Evolutionary conservation across 768 basidiomycete species (phyloP), one percentile per base, ranked within the genome.

Genomic region (Tulasnella sp.): DNA sequence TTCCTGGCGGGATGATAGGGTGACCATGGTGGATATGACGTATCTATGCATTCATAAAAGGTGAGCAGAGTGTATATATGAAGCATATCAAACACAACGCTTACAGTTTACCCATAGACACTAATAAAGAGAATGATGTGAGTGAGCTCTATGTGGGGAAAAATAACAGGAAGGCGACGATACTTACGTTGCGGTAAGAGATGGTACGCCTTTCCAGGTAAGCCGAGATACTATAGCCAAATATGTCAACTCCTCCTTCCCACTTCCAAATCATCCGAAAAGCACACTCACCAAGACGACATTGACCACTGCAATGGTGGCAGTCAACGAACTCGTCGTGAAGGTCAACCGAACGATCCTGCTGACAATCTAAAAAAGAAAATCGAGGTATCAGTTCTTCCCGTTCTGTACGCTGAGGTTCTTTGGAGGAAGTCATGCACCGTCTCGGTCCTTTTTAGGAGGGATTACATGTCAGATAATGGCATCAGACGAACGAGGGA

Each of bases 81-180:
- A 4, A 7, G 13, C 27, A 23, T 3, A 24, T 11, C 19, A 15
- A 26, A 23, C 13, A 32, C 17, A 15, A 24, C 11, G 47, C 58
- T 30, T 10, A 49, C 58, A 59, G 32, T 51, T 59, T 59, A 19
- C 58, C 58, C 58, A 59, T 59, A 4, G 49, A 30, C 45, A 59
- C 55, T 56, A 32, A 1, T 1, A 21, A 24, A 4, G 23, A 17
- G n/a, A 32, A 7, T 38, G 13, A 19, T 19, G 34, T 55, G 19
- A 58, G 43, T n/a, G 43, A 3, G 13, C 9, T 1, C 21, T 21
- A 0, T 38, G 4, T 5, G 32, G 10, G 8, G 8, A 23, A 42
- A 8, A 9, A 15, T 27, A 8, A 26, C 21, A n/a, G 24, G 1
- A n/a, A 8, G 29, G 29, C 4, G 43, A 2, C 8, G 15, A 2